Evolutionary conservation across 2,329 filamentous ascomycete genomes (phyloP).

Genomic region (Periconia sp.): DNA sequence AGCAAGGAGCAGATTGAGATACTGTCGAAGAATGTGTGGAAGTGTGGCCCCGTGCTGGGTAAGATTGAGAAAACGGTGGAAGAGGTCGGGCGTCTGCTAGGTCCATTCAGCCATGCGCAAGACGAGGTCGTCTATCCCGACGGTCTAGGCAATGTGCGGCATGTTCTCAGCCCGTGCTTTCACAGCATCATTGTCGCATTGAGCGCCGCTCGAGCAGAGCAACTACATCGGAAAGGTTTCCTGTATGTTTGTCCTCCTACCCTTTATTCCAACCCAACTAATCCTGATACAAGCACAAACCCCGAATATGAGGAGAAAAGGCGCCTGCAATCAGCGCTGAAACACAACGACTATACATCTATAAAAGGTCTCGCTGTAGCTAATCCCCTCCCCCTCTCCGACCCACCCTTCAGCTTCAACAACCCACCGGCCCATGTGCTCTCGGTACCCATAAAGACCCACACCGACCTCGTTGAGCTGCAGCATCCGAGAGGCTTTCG

Average conservation of each 20-base stretch:
- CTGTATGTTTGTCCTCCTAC: conserved; percentile 5
- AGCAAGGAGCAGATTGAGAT: neutral
- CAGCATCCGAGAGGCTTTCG: conserved; percentile 15
- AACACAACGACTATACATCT: conserved; percentile 4
- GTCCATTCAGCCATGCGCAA: no score
- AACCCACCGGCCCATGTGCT: no score
- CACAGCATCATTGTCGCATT: neutral
- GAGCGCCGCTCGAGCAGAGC: conserved; percentile 2
- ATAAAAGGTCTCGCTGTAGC: neutral
- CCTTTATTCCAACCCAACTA: no score
- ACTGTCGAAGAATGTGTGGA: neutral
- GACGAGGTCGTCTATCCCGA: no score
- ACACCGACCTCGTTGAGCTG: conserved; percentile 12
- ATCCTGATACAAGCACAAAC: conserved; percentile 3
- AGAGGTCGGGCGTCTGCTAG: no score
- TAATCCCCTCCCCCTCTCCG: no score
- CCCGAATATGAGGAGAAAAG: conserved; percentile 4
- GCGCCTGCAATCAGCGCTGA: conserved; percentile 11
- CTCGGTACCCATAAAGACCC: no score
- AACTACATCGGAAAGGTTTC: conserved; percentile 1
- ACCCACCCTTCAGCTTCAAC: no score
- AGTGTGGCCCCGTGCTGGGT: neutral
- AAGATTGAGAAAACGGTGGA: neutral
- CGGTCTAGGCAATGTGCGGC: neutral
- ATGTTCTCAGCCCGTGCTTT: conserved; percentile 2